Evolutionary conservation across 2,329 filamentous ascomycete species (phyloP), one percentile per base, ranked within the genome.

Genomic region (Uncinocarpus reesii): DNA sequence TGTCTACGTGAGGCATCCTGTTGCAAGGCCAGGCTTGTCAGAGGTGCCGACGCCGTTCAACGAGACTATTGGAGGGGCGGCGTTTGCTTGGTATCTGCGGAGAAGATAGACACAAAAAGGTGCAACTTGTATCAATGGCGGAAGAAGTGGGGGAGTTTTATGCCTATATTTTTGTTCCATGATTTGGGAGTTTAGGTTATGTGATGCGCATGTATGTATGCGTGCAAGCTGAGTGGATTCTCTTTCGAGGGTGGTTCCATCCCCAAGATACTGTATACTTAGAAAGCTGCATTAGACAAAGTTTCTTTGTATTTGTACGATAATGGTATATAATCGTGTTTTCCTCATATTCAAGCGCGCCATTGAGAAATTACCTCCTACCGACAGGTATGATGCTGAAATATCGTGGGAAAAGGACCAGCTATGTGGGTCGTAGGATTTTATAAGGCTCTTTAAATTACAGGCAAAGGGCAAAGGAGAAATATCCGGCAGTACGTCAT

Each of bases 11-110:
- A 78, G 92, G 50, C 90, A 98, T 71, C 92, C 92, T 0, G 90
- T 96, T 36, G 92, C 87, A 21, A 77, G 89, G 52, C 83, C 83
- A 2, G 88, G 89, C 8, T 60, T 79, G 55, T 81, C 84, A 3
- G 92, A 90, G 66, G 83, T 90, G 52, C 90, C 90, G 1, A 87
- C 86, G 20, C 90, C 90, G 15, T 95, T 88, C 67, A 68, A 72
- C 43, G 71, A 77, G 49, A 71, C 79, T 55, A 76, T 81, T n/a
- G 81, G 77, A 62, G 86, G 88, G 65, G 70, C 93, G 62, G 87
- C 88, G 0, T 94, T 89, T 67, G 89, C 86, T 66, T 98, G 90
- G 90, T 98, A 96, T 67, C 67, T 96, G 69, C 76, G 83, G 65
- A 79, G 88, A 65, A 75, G 87, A 62, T 93, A 79, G 66, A 63